A percentile compares a stretch with the other conserved stretches of the same genome.
phyloP scores from a whole-genome alignment of 306 rosid genomes.

The Alnus rubra region DNA sequence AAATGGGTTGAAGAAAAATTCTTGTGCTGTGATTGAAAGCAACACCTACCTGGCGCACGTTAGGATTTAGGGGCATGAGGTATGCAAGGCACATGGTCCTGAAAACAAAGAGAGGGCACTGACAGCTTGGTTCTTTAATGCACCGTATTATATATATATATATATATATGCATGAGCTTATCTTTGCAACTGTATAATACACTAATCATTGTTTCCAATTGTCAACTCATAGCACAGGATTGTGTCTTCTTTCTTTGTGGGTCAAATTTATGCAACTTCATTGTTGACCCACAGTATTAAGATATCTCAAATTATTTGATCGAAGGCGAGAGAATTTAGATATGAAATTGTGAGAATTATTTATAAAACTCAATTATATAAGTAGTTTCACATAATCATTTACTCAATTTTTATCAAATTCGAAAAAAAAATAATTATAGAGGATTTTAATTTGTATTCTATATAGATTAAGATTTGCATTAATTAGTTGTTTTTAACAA shows the following conservation, averaged over 20 bases:
- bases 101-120: neutral
- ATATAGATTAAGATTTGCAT: too few relatives aligned
- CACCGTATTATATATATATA: neutral
- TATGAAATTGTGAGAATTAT: too few relatives aligned
- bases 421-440: too few relatives aligned
- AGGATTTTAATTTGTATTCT: too few relatives aligned
- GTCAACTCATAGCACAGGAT: neutral
- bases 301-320: too few relatives aligned
- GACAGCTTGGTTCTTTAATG: neutral
- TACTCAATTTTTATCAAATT: too few relatives aligned
- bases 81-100: neutral
- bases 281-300: too few relatives aligned
- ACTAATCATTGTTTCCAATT: neutral
- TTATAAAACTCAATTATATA: too few relatives aligned
- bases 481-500: too few relatives aligned
- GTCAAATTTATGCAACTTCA: neutral
- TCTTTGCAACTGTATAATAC: neutral
- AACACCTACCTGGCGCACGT: conserved; percentile 19
- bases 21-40: neutral
- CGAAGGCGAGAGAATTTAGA: too few relatives aligned
- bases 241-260: too few relatives aligned
- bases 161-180: neutral
- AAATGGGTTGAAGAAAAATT: neutral
- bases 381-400: too few relatives aligned
- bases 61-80: neutral